Conservation (phyloP, 345 rosid species). For the Arabidopsis suecica region DNA sequence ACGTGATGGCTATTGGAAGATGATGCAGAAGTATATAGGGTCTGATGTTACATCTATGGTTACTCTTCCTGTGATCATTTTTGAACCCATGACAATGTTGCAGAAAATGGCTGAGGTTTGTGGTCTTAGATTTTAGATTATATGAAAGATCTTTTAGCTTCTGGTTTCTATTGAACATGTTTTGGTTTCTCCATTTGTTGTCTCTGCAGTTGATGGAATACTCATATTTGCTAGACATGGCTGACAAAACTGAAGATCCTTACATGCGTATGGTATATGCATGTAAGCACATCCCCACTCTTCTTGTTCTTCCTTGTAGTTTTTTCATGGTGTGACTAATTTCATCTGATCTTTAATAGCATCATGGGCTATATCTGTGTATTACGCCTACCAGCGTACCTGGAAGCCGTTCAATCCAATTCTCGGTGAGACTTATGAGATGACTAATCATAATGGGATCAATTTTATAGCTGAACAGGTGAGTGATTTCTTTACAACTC, state of each 20-base stretch:
- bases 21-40: slow-evolving; percentile 44
- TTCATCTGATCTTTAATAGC: slow-evolving; percentile 46
- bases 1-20: slow-evolving; percentile 41
- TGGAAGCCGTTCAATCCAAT: slow-evolving; percentile 47
- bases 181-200: not conserved
- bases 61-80: slow-evolving; percentile 88
- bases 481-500: not conserved
- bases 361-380: slow-evolving; percentile 54
- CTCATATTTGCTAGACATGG: slow-evolving; percentile 75
- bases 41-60: slow-evolving; percentile 89
- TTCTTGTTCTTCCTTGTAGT: not conserved
- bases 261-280: slow-evolving; percentile 89
- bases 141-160: not conserved
- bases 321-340: not conserved
- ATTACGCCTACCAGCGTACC: slow-evolving; percentile 41
- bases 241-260: slow-evolving; percentile 88
- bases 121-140: slow-evolving; percentile 4
- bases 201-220: slow-evolving; percentile 88
- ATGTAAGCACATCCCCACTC: slow-evolving; percentile 49
- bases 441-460: slow-evolving; percentile 37
- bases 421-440: slow-evolving; percentile 47
- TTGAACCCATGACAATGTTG: slow-evolving; percentile 84
- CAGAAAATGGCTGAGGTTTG: slow-evolving; percentile 97
- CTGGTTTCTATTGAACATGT: not conserved
- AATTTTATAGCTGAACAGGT: slow-evolving; percentile 38